These are phyloP conservation scores for Aureobasidium melanogenum DNA, from an alignment of 2,329 filamentous ascomycete genomes.

Conservation along the genomic window DNA sequence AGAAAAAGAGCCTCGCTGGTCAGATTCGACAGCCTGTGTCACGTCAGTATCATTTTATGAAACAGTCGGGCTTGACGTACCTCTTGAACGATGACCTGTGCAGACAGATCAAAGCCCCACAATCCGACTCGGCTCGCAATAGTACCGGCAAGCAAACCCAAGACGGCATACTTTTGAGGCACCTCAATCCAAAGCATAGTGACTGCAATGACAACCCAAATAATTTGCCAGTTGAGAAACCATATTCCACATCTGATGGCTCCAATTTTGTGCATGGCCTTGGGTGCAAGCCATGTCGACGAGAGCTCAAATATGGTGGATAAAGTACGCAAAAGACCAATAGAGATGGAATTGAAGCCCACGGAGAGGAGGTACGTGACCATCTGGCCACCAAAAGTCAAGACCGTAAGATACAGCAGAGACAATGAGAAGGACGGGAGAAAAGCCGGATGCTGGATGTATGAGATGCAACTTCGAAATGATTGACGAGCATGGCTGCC, in stretches of 20 bases:
- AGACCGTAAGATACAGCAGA: constrained; percentile 54
- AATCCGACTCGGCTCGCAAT: constrained; percentile 35
- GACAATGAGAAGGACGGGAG: constrained; percentile 52
- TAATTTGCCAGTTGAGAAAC: constrained; percentile 61
- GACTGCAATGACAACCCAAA: constrained; percentile 39
- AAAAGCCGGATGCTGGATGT: constrained; percentile 48
- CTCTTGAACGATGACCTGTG: constrained; percentile 39
- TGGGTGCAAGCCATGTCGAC: constrained; percentile 53
- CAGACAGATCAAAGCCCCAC: constrained; percentile 40
- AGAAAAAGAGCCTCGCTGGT: constrained; percentile 57
- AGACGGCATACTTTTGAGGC: constrained; percentile 14
- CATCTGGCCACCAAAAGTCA: constrained; percentile 54
- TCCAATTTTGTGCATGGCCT: constrained; percentile 42
- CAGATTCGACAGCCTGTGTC: constrained; percentile 25
- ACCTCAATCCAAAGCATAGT: constrained; percentile 23
- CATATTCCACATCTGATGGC: constrained; percentile 59
- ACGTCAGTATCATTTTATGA: background rate
- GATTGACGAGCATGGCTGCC: constrained; percentile 23
- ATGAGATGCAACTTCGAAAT: constrained; percentile 27
- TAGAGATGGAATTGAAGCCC: constrained; percentile 43
- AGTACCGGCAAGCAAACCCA: constrained; percentile 30
- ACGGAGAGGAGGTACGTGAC: constrained; percentile 52
- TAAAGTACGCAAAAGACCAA: constrained; percentile 46
- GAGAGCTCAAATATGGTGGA: constrained; percentile 49
- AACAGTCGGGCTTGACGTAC: constrained; percentile 15